These are phyloP conservation scores for Pseudogymnoascus sp. DNA, from an alignment of 2,329 filamentous ascomycete genomes.

Conservation along the genomic window DNA sequence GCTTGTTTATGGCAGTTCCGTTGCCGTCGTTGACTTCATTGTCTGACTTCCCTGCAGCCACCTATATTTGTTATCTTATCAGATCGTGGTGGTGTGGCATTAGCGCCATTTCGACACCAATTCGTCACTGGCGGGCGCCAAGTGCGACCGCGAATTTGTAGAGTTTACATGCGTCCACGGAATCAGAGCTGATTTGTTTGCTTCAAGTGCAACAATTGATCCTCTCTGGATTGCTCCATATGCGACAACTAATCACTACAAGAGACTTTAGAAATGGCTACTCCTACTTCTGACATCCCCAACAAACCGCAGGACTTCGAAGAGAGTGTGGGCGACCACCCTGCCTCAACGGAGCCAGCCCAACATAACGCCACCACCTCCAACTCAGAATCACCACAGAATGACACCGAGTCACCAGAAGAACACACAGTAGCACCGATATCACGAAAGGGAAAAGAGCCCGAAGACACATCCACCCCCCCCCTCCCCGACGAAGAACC, in stretches of 20 bases:
- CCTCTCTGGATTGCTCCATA: background rate
- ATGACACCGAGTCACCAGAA: background rate
- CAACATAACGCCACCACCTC: background rate
- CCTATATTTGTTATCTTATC: background rate
- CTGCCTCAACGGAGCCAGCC: background rate
- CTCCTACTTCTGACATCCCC: conserved; percentile 1
- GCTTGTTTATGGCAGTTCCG: background rate
- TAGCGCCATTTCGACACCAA: background rate
- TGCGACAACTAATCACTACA: conserved; percentile 1
- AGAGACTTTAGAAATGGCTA: background rate
- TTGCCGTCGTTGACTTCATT: background rate
- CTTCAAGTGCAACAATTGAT: background rate
- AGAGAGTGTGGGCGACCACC: background rate
- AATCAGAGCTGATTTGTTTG: background rate
- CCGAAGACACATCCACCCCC: conserved; percentile 34
- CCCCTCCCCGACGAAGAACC: conserved; percentile 33
- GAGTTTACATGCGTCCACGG: background rate
- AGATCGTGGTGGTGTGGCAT: background rate
- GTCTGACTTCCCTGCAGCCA: background rate
- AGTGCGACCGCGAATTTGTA: background rate
- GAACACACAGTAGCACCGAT: conserved; percentile 5
- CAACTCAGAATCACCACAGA: background rate
- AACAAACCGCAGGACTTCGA: background rate
- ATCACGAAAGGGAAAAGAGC: conserved; percentile 19
- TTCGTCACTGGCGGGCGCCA: background rate